Conservation (phyloP, 148 eudicot genomes). For the Chenopodium quinoa region DNA sequence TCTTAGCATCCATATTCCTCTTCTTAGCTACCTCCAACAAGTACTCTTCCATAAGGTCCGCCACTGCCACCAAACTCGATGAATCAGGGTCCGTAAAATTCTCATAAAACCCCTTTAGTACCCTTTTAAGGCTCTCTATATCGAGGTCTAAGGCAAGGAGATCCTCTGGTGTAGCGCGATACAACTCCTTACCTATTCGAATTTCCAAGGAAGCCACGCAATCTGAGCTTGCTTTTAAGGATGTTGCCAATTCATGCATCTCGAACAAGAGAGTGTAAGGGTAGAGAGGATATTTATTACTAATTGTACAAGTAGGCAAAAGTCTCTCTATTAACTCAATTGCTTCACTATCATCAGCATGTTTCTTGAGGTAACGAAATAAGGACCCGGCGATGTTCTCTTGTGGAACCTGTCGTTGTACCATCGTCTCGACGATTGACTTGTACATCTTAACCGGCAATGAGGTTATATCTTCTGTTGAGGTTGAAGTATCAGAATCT, state of each 20-base stretch:
- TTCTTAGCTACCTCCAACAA: conserved; percentile 58
- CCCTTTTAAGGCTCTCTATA: conserved; percentile 47
- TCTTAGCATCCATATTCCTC: conserved; percentile 33
- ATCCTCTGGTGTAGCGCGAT: conserved; percentile 44
- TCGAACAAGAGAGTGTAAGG: conserved; percentile 45
- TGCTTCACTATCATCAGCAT: conserved; percentile 39
- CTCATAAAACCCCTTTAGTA: conserved; percentile 55
- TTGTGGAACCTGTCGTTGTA: conserved; percentile 32
- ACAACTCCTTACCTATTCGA: conserved; percentile 61
- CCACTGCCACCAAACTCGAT: conserved; percentile 41
- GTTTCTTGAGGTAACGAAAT: conserved; percentile 33
- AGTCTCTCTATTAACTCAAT: conserved; percentile 57
- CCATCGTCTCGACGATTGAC: conserved; percentile 41
- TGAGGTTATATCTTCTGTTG: conserved; percentile 40
- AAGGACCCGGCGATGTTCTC: conserved; percentile 50
- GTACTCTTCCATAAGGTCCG: conserved; percentile 63
- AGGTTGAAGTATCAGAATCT: neutral
- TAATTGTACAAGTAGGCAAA: conserved; percentile 31
- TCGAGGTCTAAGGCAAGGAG: conserved; percentile 48
- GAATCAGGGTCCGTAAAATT: conserved; percentile 26
- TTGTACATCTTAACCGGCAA: conserved; percentile 53
- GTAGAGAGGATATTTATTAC: conserved; percentile 26
- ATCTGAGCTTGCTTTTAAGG: conserved; percentile 30
- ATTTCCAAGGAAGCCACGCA: conserved; percentile 50
- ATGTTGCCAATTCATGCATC: conserved; percentile 40